Evolutionary conservation across 495 filamentous ascomycete genomes (phyloP).

Genomic region (Podospora pseudoanserina): DNA sequence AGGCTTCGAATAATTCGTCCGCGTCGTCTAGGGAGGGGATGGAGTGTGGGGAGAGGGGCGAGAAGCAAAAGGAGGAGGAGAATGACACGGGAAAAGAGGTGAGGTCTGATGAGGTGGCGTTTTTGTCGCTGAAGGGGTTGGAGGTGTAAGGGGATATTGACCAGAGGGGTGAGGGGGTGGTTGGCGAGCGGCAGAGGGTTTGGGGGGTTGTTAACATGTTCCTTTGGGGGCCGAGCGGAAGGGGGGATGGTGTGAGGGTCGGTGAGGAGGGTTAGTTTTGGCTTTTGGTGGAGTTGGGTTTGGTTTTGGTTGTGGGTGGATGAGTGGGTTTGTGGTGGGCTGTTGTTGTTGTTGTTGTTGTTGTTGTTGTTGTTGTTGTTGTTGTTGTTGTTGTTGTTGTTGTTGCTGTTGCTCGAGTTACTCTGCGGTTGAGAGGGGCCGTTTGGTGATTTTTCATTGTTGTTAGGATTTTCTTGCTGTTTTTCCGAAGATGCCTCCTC

Average conservation of each 20-base stretch:
- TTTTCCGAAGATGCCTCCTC: background rate
- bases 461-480: background rate
- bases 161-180: background rate
- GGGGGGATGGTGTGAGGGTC: constrained; percentile 2
- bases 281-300: background rate
- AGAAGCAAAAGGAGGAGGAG: background rate
- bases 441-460: background rate
- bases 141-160: background rate
- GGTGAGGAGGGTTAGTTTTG: constrained; percentile 13
- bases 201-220: background rate
- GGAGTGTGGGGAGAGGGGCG: background rate
- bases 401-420: background rate
- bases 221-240: background rate
- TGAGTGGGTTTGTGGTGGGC: background rate
- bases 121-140: background rate
- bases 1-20: background rate
- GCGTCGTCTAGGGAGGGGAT: background rate
- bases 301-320: background rate
- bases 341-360: background rate
- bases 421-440: background rate
- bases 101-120: background rate
- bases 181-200: background rate
- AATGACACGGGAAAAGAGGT: background rate
- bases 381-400: background rate
- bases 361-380: background rate